A percentile compares a stretch with the other conserved stretches of the same genome.
phyloP scores from a whole-genome alignment of 768 basidiomycete species.

The Leccinum pellstonianum region DNA sequence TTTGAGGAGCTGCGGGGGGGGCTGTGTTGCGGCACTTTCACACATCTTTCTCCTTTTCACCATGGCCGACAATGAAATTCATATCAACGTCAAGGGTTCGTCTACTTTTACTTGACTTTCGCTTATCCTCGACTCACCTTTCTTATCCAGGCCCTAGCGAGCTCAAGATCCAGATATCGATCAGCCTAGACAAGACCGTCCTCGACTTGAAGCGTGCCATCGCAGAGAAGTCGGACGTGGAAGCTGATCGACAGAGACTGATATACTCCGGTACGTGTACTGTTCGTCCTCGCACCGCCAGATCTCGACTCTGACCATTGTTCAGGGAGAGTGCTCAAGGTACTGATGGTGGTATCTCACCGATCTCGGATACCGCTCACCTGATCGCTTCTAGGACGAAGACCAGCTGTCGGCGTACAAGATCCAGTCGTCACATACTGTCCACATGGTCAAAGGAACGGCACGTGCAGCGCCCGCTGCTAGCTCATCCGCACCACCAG shows the following conservation, averaged over 20 bases:
- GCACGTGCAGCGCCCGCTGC: conserved; percentile 44
- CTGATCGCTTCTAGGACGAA: conserved; percentile 60
- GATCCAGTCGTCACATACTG: conserved; percentile 83
- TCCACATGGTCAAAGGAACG: conserved; percentile 92
- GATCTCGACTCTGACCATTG: not conserved
- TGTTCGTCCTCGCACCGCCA: not conserved
- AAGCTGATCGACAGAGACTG: conserved; percentile 82
- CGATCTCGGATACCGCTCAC: not conserved
- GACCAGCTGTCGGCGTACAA: conserved; percentile 83
- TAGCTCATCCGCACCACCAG: conserved; percentile 42
- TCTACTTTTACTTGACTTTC: not conserved
- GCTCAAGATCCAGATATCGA: conserved; percentile 86
- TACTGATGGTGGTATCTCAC: conserved; percentile 22
- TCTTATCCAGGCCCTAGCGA: conserved; percentile 71
- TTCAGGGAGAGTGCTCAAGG: conserved; percentile 73
- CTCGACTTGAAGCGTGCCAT: conserved; percentile 89
- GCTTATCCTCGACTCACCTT: too few species aligned
- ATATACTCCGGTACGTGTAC: conserved; percentile 80
- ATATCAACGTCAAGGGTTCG: conserved; percentile 69
- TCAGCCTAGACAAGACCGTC: conserved; percentile 81
- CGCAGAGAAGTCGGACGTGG: conserved; percentile 80
- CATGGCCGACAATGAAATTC: conserved; percentile 61
- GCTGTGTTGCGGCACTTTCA: conserved; percentile 9
- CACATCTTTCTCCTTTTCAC: conserved; percentile 24
- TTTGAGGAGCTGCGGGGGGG: not conserved